Conservation (phyloP, 1,284 basidiomycete genomes). For the Pseudomicrostroma phylloplanum region DNA sequence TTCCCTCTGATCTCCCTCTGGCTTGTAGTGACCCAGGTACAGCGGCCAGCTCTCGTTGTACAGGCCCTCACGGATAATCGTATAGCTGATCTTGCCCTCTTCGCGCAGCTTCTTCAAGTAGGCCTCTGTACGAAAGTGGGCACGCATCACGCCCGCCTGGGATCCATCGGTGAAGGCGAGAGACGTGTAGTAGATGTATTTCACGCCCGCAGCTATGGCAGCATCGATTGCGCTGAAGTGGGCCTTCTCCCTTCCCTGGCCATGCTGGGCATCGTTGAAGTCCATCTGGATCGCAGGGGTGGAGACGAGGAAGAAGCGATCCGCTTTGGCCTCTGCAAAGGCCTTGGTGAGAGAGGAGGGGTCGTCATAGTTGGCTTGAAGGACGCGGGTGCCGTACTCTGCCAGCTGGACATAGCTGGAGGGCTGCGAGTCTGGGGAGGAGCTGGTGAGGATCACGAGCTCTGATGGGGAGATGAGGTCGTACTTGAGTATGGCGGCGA, state of each 20-base stretch:
- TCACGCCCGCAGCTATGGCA: conserved; percentile 48
- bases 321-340: conserved; percentile 49
- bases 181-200: conserved; percentile 53
- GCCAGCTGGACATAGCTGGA: not conserved
- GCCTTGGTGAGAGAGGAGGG: conserved; percentile 16
- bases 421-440: not conserved
- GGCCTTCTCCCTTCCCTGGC: conserved; percentile 6
- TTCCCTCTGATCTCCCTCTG: not conserved
- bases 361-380: conserved; percentile 50
- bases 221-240: conserved; percentile 54
- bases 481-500: conserved; percentile 9
- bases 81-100: conserved; percentile 50
- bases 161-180: conserved; percentile 46
- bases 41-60: conserved; percentile 53
- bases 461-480: not conserved
- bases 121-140: conserved; percentile 52
- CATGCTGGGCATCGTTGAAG: conserved; percentile 38
- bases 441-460: conserved; percentile 11
- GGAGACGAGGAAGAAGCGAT: conserved; percentile 53
- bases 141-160: conserved; percentile 51
- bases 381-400: conserved; percentile 41
- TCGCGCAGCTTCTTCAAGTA: conserved; percentile 42
- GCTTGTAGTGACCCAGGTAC: conserved; percentile 40
- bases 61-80: conserved; percentile 53
- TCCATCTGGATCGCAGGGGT: conserved; percentile 52